These are phyloP conservation scores for Plasmodium billcollinsi DNA, from an alignment of 169 alveolate genomes.

Conservation along the genomic window DNA sequence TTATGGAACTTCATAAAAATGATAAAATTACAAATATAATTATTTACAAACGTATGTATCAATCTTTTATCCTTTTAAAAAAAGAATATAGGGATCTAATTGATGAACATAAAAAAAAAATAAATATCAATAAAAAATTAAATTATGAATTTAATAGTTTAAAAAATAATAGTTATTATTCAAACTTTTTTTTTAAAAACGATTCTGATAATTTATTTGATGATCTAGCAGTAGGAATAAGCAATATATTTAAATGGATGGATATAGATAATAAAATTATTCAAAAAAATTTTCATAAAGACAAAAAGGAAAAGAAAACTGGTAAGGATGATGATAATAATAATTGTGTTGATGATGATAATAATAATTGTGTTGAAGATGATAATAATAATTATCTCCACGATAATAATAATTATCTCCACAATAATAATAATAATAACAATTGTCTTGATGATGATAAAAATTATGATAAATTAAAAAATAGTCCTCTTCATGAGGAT, in stretches of 20 bases:
- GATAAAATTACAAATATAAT: slow-evolving; percentile 46
- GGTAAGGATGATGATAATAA: not conserved
- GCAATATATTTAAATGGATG: slow-evolving; percentile 67
- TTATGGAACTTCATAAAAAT: slow-evolving; percentile 47
- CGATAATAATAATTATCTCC: not conserved
- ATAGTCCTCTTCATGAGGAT: not conserved
- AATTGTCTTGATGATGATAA: not conserved
- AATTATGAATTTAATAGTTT: slow-evolving; percentile 67
- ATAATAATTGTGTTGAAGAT: not conserved
- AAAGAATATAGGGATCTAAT: slow-evolving; percentile 46
- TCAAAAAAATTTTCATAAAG: slow-evolving; percentile 8
- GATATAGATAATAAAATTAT: slow-evolving; percentile 45
- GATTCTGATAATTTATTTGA: slow-evolving; percentile 69
- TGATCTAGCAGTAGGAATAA: slow-evolving; percentile 65
- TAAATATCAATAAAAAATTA: slow-evolving; percentile 46
- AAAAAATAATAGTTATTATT: slow-evolving; percentile 53
- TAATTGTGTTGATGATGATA: not conserved
- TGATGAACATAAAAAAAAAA: slow-evolving; percentile 27
- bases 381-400: not conserved
- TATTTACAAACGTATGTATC: slow-evolving; percentile 70
- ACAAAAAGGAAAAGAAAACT: not conserved
- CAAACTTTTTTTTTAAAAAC: slow-evolving; percentile 49
- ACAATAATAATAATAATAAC: not conserved
- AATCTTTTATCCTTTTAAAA: slow-evolving; percentile 41
- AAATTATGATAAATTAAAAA: not conserved